phyloP scores from a whole-genome alignment of 1,139 yeast genomes.

The Candida glucosophila region DNA sequence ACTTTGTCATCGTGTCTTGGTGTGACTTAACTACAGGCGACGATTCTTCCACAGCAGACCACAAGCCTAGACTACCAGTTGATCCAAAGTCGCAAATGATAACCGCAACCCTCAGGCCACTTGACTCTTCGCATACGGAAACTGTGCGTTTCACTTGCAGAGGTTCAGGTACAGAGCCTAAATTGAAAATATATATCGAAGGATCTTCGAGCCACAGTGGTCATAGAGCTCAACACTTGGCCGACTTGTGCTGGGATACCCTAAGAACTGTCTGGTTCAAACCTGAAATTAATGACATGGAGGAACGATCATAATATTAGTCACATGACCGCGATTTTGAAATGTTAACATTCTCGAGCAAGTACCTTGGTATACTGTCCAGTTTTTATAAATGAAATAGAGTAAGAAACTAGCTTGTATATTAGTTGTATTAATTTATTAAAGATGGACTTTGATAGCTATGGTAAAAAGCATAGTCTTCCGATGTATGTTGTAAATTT shows the following conservation, averaged over 20 bases:
- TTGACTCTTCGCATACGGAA: constrained; percentile 16
- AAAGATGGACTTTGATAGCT: constrained; percentile 21
- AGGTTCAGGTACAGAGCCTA: constrained; percentile 97
- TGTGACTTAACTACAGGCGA: constrained; percentile 80
- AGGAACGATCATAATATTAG: constrained; percentile 20
- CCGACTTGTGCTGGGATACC: constrained; percentile 61
- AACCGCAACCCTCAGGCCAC: constrained; percentile 40
- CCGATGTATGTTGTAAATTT: constrained; percentile 28
- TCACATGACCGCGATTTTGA: constrained; percentile 2
- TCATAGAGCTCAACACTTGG: constrained; percentile 39
- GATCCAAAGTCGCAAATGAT: constrained; percentile 81
- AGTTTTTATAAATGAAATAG: too few relatives aligned
- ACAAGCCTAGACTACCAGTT: constrained; percentile 57
- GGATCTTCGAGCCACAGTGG: constrained; percentile 44
- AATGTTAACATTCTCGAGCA: too few relatives aligned
- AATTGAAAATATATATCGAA: constrained; percentile 84
- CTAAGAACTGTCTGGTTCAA: constrained; percentile 52
- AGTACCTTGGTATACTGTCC: too few relatives aligned
- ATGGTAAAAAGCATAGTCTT: constrained; percentile 37
- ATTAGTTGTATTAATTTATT: constrained; percentile 1
- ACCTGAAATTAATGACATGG: constrained; percentile 35
- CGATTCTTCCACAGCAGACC: constrained; percentile 57
- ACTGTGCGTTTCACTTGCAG: constrained; percentile 71
- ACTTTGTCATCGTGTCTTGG: constrained; percentile 52
- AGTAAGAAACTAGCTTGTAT: too few relatives aligned